These are phyloP conservation scores for Cicer judaicum DNA, from an alignment of 306 rosid genomes.

Conservation along the genomic window DNA sequence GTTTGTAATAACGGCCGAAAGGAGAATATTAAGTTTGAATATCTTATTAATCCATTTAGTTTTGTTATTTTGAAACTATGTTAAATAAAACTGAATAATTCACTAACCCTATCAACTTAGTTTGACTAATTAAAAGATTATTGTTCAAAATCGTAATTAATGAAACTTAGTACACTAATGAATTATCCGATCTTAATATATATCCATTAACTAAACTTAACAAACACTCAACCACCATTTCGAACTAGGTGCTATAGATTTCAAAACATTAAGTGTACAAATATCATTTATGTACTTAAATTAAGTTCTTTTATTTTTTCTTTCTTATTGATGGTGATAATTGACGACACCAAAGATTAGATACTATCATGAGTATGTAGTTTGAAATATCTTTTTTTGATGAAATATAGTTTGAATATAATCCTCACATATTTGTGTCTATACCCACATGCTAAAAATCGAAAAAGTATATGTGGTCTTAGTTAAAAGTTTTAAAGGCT, in stretches of 20 bases:
- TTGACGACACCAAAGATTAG: not conserved
- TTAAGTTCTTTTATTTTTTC: not conserved
- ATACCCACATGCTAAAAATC: not conserved
- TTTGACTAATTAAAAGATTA: not conserved
- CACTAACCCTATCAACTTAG: not conserved
- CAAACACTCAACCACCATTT: not conserved
- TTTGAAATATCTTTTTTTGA: not conserved
- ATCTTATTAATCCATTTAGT: no score
- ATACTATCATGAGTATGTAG: not conserved
- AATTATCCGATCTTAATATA: not conserved
- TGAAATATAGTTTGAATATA: not conserved
- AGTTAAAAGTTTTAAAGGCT: not conserved
- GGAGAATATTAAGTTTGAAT: no score
- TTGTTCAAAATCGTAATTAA: not conserved
- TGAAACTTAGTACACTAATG: not conserved
- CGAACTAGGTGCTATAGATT: not conserved
- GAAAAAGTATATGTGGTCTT: not conserved
- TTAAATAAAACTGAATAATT: not conserved
- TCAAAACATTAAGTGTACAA: not conserved
- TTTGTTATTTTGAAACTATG: no score
- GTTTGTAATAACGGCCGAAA: no score
- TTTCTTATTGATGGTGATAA: not conserved
- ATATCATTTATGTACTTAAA: not conserved
- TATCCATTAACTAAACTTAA: not conserved
- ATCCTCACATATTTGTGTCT: not conserved